Percentiles rank a stretch among this genome's conserved stretches.
These are phyloP conservation scores for Actinomortierella wolfii DNA, from an alignment of 371 early-diverging fungal species.

Conservation along the genomic window DNA sequence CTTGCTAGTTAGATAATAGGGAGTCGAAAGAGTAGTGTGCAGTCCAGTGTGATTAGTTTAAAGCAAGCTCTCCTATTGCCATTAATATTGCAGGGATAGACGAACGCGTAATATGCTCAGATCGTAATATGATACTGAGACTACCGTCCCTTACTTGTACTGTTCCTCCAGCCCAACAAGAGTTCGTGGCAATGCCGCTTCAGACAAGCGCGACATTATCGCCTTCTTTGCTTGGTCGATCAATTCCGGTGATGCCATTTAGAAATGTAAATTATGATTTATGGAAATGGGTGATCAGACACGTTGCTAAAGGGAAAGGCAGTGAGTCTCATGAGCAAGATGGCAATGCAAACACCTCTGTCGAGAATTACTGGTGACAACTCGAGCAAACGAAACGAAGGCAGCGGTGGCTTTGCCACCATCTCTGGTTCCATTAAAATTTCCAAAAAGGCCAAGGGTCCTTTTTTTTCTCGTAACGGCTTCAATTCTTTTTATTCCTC, in stretches of 20 bases:
- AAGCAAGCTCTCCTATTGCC: constrained; percentile 9
- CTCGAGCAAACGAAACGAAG: too few species aligned
- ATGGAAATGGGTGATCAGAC: too few species aligned
- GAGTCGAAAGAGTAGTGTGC: not conserved
- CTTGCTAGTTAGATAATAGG: constrained; percentile 16
- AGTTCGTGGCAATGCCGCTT: constrained; percentile 44
- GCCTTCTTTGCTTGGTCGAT: constrained; percentile 22
- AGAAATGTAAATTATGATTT: too few species aligned
- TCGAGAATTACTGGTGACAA: too few species aligned
- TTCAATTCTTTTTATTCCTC: too few species aligned
- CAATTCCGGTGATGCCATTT: constrained; percentile 10
- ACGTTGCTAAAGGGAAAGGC: too few species aligned
- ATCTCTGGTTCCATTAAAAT: too few species aligned
- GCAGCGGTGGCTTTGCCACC: too few species aligned
- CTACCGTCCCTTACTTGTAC: constrained; percentile 50
- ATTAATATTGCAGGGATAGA: constrained; percentile 10
- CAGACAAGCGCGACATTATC: constrained; percentile 53
- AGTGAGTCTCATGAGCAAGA: too few species aligned
- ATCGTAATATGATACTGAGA: constrained; percentile 11
- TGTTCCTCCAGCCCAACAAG: constrained; percentile 66
- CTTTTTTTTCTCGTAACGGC: too few species aligned
- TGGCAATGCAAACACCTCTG: too few species aligned
- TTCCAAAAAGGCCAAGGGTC: too few species aligned
- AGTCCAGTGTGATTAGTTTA: not conserved
- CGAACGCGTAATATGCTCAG: not conserved